These are phyloP conservation scores for Cladophialophora yegresii DNA, from an alignment of 2,329 filamentous ascomycete genomes.

Conservation along the genomic window DNA sequence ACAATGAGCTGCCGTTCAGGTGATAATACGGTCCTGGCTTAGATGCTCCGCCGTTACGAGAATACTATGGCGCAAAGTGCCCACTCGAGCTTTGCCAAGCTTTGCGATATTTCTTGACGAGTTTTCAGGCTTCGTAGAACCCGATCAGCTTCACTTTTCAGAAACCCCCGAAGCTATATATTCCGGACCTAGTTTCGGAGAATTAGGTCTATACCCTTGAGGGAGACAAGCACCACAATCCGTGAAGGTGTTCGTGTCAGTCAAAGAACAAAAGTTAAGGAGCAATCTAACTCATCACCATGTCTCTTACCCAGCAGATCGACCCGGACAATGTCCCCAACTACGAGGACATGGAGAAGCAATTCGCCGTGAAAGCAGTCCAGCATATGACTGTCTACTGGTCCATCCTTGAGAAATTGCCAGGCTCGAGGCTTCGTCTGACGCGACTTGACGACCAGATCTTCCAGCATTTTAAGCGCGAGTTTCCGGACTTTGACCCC, in stretches of 20 bases:
- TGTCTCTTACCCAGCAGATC: slow-evolving; percentile 29
- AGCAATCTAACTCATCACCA: slow-evolving; percentile 1
- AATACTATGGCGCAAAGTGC: background rate
- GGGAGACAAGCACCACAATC: no score
- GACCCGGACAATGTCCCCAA: slow-evolving; percentile 67
- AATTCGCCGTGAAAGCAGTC: slow-evolving; percentile 97
- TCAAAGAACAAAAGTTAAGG: background rate
- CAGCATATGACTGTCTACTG: slow-evolving; percentile 98
- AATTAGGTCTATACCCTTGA: background rate
- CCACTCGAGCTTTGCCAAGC: background rate
- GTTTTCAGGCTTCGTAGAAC: background rate
- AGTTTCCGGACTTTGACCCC: slow-evolving; percentile 92
- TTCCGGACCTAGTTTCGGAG: background rate
- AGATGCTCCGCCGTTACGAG: background rate
- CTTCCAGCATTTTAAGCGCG: slow-evolving; percentile 78
- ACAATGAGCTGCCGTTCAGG: background rate
- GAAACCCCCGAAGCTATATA: background rate
- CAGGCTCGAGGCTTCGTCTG: slow-evolving; percentile 82
- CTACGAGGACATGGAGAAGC: slow-evolving; percentile 88
- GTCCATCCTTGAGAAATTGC: slow-evolving; percentile 87
- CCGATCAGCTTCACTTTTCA: background rate
- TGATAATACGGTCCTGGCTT: background rate
- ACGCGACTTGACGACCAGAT: slow-evolving; percentile 97
- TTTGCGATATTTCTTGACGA: background rate
- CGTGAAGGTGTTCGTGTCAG: no score